Evolutionary conservation across 2,329 filamentous ascomycete species (phyloP).

Genomic region (Zymoseptoria passerinii): DNA sequence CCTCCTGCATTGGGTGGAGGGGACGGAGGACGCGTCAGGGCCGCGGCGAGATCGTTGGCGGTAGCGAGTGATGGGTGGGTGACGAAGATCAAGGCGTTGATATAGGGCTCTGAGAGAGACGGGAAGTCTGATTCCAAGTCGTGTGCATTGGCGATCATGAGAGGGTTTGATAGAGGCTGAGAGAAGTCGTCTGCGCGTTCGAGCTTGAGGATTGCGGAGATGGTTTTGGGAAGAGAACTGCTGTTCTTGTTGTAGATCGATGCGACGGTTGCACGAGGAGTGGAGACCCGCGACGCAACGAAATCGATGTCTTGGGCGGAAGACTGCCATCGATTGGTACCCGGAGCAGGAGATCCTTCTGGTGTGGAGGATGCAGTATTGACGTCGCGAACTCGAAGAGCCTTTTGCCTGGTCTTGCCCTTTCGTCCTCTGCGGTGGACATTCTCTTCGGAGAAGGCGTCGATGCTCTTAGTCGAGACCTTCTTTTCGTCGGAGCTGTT

Average conservation of each 20-base stretch:
- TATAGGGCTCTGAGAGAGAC: slow-evolving; percentile 39
- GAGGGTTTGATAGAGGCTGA: slow-evolving; percentile 9
- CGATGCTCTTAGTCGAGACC: slow-evolving; percentile 60
- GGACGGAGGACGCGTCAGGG: slow-evolving; percentile 37
- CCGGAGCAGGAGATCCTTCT: slow-evolving; percentile 11
- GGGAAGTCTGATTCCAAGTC: slow-evolving; percentile 50
- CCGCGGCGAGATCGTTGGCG: slow-evolving; percentile 52
- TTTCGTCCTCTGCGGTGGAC: slow-evolving; percentile 38
- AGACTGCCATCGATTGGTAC: slow-evolving; percentile 50
- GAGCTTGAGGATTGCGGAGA: slow-evolving; percentile 45
- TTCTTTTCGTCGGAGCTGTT: slow-evolving; percentile 39
- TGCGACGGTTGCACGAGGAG: slow-evolving; percentile 40
- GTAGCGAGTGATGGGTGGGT: slow-evolving; percentile 49
- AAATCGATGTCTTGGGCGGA: slow-evolving; percentile 53
- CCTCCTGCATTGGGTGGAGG: slow-evolving; percentile 28
- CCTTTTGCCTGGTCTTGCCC: slow-evolving; percentile 36
- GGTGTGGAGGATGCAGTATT: slow-evolving; percentile 20
- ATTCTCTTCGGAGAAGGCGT: slow-evolving; percentile 63
- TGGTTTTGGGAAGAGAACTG: slow-evolving; percentile 48
- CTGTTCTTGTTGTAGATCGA: slow-evolving; percentile 53
- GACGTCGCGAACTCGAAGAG: slow-evolving; percentile 25
- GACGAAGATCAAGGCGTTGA: slow-evolving; percentile 48
- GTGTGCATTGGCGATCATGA: slow-evolving; percentile 36
- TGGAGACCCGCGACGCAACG: slow-evolving; percentile 45
- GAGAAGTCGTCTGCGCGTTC: background rate